Evolutionary conservation across 306 rosid genomes (phyloP).

Genomic region (Glycine soja): DNA sequence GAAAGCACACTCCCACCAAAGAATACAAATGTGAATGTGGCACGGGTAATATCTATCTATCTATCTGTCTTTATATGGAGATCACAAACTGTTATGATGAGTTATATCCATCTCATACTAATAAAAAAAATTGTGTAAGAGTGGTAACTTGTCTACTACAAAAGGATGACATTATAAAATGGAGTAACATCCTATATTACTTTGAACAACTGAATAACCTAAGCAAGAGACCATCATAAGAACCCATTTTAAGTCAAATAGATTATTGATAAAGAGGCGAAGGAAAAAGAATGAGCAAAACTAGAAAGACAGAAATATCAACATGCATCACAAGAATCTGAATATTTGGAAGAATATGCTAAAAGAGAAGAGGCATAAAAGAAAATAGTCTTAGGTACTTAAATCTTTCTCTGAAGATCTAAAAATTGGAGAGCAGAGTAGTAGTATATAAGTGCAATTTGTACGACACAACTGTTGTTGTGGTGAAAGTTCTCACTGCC

Average conservation of each 20-base stretch:
- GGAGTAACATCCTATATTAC: constrained; percentile 46
- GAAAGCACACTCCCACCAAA: constrained; percentile 91
- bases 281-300: constrained; percentile 60
- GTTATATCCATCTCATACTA: constrained; percentile 4
- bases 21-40: constrained; percentile 96
- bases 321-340: constrained; percentile 67
- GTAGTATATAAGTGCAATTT: constrained; percentile 79
- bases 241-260: constrained; percentile 69
- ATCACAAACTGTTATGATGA: too few species aligned
- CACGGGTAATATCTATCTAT: constrained; percentile 22
- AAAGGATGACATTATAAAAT: constrained; percentile 28
- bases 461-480: constrained; percentile 87
- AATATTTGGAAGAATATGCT: constrained; percentile 62
- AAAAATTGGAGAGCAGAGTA: constrained; percentile 91
- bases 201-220: constrained; percentile 69
- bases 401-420: constrained; percentile 86
- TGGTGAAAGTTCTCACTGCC: constrained; percentile 93
- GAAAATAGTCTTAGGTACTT: constrained; percentile 77
- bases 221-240: constrained; percentile 58
- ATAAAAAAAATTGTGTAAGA: constrained; percentile 5
- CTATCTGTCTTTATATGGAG: too few species aligned
- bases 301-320: constrained; percentile 69
- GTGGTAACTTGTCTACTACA: constrained; percentile 31
- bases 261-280: constrained; percentile 62
- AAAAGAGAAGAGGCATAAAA: constrained; percentile 75